Percentiles rank a stretch among this genome's conserved stretches.
These are phyloP conservation scores for Tricholoma flavovirens DNA, from an alignment of 768 basidiomycete genomes.

Conservation along the genomic window DNA sequence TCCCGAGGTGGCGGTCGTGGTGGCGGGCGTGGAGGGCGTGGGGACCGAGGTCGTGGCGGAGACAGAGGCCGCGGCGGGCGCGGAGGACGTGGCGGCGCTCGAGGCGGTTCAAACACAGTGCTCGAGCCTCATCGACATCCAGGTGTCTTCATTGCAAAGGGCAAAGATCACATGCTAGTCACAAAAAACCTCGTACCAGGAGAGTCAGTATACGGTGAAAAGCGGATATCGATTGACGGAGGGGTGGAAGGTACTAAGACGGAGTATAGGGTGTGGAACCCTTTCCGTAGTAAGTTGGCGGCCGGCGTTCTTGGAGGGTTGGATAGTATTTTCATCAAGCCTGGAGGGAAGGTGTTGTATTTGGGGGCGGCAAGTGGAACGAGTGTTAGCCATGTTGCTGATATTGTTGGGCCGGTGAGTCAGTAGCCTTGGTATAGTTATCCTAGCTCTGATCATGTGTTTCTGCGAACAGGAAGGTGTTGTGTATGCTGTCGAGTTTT, in stretches of 20 bases:
- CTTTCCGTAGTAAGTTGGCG: conserved; percentile 94
- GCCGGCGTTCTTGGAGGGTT: conserved; percentile 95
- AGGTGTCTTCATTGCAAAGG: conserved; percentile 95
- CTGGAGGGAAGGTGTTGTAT: conserved; percentile 95
- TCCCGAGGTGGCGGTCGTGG: conserved; percentile 39
- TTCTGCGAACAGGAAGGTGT: conserved; percentile 66
- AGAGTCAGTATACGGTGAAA: conserved; percentile 97
- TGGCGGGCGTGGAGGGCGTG: conserved; percentile 30
- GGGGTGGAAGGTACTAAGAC: conserved; percentile 77
- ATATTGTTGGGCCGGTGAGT: conserved; percentile 93
- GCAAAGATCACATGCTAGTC: conserved; percentile 95
- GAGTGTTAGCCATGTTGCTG: conserved; percentile 97
- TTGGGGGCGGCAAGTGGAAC: conserved; percentile 98
- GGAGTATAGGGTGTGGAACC: conserved; percentile 99
- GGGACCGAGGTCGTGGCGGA: conserved; percentile 38
- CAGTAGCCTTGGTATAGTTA: conserved; percentile 1
- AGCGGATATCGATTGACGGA: conserved; percentile 84
- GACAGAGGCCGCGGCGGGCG: conserved; percentile 45
- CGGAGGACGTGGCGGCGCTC: conserved; percentile 65
- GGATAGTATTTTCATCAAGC: conserved; percentile 87
- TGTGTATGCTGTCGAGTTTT: conserved; percentile 99
- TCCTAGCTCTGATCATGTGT: conserved; percentile 2
- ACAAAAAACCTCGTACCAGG: conserved; percentile 98
- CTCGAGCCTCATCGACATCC: conserved; percentile 93
- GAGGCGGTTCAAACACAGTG: conserved; percentile 82